These are phyloP conservation scores for Botryosphaeria agaves DNA, from an alignment of 2,329 filamentous ascomycete genomes.

Conservation along the genomic window DNA sequence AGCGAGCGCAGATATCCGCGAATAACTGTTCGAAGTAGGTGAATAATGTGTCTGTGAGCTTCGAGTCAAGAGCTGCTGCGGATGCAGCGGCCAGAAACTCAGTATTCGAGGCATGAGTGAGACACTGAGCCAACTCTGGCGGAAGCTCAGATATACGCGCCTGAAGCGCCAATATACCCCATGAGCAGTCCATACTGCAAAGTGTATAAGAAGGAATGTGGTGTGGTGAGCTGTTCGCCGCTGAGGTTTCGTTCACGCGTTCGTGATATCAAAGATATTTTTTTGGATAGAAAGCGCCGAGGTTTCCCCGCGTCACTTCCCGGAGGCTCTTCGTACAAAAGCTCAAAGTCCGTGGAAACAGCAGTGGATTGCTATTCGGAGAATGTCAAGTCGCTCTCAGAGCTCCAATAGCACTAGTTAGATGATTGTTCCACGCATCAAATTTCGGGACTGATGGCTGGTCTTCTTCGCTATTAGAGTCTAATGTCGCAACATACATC, in stretches of 20 bases:
- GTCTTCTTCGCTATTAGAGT: too few relatives aligned
- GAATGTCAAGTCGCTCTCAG: too few relatives aligned
- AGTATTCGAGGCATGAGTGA: conserved; percentile 44
- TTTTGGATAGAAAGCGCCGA: too few relatives aligned
- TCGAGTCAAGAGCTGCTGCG: conserved; percentile 48
- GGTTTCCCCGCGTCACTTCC: too few relatives aligned
- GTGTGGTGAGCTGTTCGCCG: too few relatives aligned
- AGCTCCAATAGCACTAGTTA: too few relatives aligned
- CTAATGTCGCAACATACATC: too few relatives aligned
- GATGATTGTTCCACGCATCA: too few relatives aligned
- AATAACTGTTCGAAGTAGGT: conserved; percentile 57
- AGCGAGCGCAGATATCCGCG: conserved; percentile 68
- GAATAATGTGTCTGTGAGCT: conserved; percentile 57
- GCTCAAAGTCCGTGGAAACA: too few relatives aligned
- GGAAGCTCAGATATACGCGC: conserved; percentile 41
- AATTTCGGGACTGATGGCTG: too few relatives aligned
- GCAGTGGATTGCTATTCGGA: too few relatives aligned
- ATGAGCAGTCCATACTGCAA: conserved; percentile 5
- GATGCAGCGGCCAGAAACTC: conserved; percentile 57
- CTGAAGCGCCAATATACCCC: conserved; percentile 5
- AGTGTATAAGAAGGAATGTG: neutral
- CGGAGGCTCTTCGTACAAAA: too few relatives aligned
- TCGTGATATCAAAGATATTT: conserved; percentile 1
- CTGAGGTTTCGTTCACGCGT: neutral
- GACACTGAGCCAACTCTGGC: conserved; percentile 48